A percentile compares a stretch with the other conserved stretches of the same genome.
Conservation (phyloP, 2,329 filamentous ascomycete species). For the Drechslerella stenobrocha region DNA sequence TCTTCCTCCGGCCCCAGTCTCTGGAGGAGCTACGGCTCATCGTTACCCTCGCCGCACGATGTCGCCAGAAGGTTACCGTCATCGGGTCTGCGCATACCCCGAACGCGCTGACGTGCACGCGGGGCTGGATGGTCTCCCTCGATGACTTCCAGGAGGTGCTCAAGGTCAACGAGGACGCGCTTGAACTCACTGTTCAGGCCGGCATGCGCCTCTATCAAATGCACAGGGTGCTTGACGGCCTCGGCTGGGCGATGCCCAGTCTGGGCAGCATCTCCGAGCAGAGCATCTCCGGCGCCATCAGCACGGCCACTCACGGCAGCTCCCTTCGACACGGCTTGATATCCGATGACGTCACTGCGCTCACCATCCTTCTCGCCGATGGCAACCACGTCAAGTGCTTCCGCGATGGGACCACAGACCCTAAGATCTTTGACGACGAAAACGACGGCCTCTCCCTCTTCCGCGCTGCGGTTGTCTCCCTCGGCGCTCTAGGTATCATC, state of each 20-base stretch:
- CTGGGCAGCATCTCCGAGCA: constrained; percentile 94
- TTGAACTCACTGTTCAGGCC: constrained; percentile 76
- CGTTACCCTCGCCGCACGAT: constrained; percentile 76
- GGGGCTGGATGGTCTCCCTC: constrained; percentile 82
- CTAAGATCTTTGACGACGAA: constrained; percentile 51
- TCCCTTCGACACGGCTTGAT: constrained; percentile 81
- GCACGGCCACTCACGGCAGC: constrained; percentile 90
- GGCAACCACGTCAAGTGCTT: constrained; percentile 74
- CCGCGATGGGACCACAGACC: constrained; percentile 62
- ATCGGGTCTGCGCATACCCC: constrained; percentile 93
- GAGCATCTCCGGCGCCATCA: constrained; percentile 87
- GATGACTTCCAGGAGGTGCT: constrained; percentile 77
- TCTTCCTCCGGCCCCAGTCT: constrained; percentile 83
- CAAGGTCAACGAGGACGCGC: constrained; percentile 67
- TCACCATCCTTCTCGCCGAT: constrained; percentile 81
- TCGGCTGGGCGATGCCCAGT: constrained; percentile 84
- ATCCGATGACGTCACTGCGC: constrained; percentile 72
- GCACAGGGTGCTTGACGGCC: constrained; percentile 70
- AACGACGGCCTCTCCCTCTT: constrained; percentile 67
- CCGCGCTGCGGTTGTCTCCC: constrained; percentile 79
- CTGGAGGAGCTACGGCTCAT: constrained; percentile 80
- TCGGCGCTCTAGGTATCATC: constrained; percentile 88
- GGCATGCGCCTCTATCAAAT: constrained; percentile 80
- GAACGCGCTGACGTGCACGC: constrained; percentile 83
- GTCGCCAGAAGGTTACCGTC: constrained; percentile 77